These are phyloP conservation scores for Puccinia triticina DNA, from an alignment of 1,284 basidiomycete species.

Conservation along the genomic window DNA sequence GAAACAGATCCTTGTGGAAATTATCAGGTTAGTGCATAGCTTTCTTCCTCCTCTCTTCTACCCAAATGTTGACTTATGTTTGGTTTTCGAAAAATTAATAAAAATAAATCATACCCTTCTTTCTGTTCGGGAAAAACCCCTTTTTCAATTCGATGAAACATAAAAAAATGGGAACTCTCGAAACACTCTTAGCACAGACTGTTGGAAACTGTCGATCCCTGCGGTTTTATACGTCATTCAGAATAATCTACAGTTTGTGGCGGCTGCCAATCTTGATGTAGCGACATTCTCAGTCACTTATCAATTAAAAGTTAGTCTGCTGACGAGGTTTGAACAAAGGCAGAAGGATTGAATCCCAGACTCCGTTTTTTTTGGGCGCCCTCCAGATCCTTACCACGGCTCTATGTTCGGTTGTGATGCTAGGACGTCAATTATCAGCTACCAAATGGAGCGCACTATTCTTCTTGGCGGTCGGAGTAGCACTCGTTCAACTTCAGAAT, in stretches of 20 bases:
- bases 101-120: not conserved
- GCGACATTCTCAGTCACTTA: constrained; percentile 79
- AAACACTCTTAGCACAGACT: constrained; percentile 76
- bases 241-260: constrained; percentile 94
- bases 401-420: constrained; percentile 83
- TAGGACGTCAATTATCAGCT: constrained; percentile 75
- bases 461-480: constrained; percentile 85
- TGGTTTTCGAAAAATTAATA: not conserved
- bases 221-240: constrained; percentile 94
- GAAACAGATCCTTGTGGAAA: constrained; percentile 26
- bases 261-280: constrained; percentile 86
- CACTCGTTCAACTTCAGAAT: constrained; percentile 84
- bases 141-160: constrained; percentile 60
- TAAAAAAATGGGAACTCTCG: constrained; percentile 56
- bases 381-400: constrained; percentile 88
- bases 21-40: constrained; percentile 7
- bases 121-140: not conserved
- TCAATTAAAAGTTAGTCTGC: constrained; percentile 52
- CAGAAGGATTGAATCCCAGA: not conserved
- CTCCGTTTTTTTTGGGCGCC: not conserved
- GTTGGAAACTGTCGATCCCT: constrained; percentile 95
- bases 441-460: constrained; percentile 82
- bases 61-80: not conserved
- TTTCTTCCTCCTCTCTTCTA: not conserved
- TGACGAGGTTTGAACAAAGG: not conserved